A percentile compares a stretch with the other conserved stretches of the same genome.
Evolutionary conservation across 2,329 filamentous ascomycete genomes (phyloP).

Genomic region (Juglanconis juglandina): DNA sequence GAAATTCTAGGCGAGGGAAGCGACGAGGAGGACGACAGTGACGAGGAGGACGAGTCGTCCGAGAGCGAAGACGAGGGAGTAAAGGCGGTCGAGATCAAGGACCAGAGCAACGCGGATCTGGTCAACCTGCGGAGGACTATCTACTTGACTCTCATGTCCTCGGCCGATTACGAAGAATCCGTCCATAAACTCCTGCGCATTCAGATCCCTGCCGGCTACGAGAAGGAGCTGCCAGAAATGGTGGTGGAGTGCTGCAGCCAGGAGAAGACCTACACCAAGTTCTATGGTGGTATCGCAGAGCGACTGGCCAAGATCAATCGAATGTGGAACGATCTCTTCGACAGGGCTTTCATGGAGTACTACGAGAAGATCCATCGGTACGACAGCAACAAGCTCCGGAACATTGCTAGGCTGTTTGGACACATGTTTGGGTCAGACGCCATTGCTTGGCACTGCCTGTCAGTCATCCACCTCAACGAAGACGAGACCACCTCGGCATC

Average conservation of each 20-base stretch:
- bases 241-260: conserved; percentile 95
- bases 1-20: conserved; percentile 94
- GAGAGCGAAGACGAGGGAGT: conserved; percentile 74
- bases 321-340: conserved; percentile 89
- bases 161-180: conserved; percentile 92
- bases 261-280: conserved; percentile 95
- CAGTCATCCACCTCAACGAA: conserved; percentile 84
- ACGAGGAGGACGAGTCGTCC: conserved; percentile 66
- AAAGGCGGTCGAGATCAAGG: conserved; percentile 90
- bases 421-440: conserved; percentile 85
- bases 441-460: conserved; percentile 87
- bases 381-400: conserved; percentile 91
- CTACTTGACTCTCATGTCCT: conserved; percentile 96
- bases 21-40: conserved; percentile 69
- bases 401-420: conserved; percentile 92
- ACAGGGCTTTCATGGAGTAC: conserved; percentile 85
- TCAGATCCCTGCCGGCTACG: conserved; percentile 79
- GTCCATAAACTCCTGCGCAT: conserved; percentile 97
- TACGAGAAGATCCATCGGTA: conserved; percentile 97
- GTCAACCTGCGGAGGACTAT: conserved; percentile 92
- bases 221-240: conserved; percentile 92
- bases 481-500: conserved; percentile 95
- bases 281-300: conserved; percentile 91
- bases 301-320: conserved; percentile 94
- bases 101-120: conserved; percentile 93